These are phyloP conservation scores for Eucalyptus erythrocorys DNA, from an alignment of 345 rosid species.

Conservation along the genomic window DNA sequence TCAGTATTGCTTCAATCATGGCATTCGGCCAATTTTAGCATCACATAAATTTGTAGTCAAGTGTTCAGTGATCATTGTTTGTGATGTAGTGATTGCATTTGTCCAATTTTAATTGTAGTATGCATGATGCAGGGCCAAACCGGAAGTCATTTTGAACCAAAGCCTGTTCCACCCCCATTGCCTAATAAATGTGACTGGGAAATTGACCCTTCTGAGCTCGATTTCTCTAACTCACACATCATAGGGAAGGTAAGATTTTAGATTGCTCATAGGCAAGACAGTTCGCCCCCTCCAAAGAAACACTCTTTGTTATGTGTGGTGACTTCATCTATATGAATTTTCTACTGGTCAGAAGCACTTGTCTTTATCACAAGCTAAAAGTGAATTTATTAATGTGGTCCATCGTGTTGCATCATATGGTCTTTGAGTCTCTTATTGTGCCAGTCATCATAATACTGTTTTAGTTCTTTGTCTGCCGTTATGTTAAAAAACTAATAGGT, in stretches of 20 bases:
- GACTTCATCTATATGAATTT: neutral
- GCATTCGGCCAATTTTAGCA: neutral
- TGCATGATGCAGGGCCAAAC: slow-evolving; percentile 73
- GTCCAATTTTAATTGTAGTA: neutral
- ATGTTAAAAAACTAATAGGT: neutral
- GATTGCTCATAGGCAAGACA: neutral
- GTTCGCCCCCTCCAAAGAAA: neutral
- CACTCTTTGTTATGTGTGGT: neutral
- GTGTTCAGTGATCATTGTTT: neutral
- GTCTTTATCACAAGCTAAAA: neutral
- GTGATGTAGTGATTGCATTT: neutral
- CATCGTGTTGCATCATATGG: neutral
- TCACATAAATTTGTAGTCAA: neutral
- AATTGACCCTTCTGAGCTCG: slow-evolving; percentile 91
- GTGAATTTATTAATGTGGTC: neutral
- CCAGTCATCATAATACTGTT: neutral
- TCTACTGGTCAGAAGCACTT: neutral
- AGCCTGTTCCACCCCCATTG: slow-evolving; percentile 87
- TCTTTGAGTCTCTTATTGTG: neutral
- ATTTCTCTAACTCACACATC: slow-evolving; percentile 61
- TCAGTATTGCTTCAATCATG: neutral
- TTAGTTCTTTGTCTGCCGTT: neutral
- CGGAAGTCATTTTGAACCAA: slow-evolving; percentile 97
- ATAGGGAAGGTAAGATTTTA: slow-evolving; percentile 74
- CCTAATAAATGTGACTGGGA: slow-evolving; percentile 99